Conservation (phyloP, 805 yeast species). For the Ogataea trehalophila region DNA sequence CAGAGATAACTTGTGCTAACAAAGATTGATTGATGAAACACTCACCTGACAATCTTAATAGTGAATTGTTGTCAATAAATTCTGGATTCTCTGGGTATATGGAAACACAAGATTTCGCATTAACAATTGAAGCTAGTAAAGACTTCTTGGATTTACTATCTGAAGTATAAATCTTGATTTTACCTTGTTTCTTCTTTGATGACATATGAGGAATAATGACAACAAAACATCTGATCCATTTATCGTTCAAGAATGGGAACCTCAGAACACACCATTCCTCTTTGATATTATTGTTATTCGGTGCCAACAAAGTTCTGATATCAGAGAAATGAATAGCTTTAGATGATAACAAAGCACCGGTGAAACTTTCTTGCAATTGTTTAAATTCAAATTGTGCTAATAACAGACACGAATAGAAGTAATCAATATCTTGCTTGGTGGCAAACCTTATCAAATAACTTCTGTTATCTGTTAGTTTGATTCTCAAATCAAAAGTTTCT, state of each 20-base stretch:
- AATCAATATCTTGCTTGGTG: constrained; percentile 23
- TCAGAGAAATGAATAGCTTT: constrained; percentile 55
- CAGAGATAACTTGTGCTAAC: constrained; percentile 18
- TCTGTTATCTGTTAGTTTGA: constrained; percentile 24
- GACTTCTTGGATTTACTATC: constrained; percentile 46
- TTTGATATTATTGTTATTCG: constrained; percentile 40
- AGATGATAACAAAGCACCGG: constrained; percentile 57
- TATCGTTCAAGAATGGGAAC: constrained; percentile 51
- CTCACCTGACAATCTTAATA: constrained; percentile 53
- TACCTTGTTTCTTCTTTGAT: constrained; percentile 39
- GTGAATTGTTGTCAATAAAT: constrained; percentile 52
- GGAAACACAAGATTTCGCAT: constrained; percentile 44
- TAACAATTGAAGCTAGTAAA: constrained; percentile 45
- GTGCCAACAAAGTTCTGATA: constrained; percentile 51
- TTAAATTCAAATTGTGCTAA: constrained; percentile 54
- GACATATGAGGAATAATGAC: constrained; percentile 44
- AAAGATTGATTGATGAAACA: constrained; percentile 40
- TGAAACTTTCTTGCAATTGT: constrained; percentile 55
- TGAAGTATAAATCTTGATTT: constrained; percentile 48
- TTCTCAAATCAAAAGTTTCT: constrained; percentile 11
- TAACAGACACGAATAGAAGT: constrained; percentile 41
- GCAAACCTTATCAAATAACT: constrained; percentile 22
- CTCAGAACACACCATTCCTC: constrained; percentile 62
- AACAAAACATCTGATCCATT: constrained; percentile 54
- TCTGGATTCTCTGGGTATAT: constrained; percentile 55